Evolutionary conservation across 768 basidiomycete genomes (phyloP).

Genomic region (Sarcomyxa edulis): DNA sequence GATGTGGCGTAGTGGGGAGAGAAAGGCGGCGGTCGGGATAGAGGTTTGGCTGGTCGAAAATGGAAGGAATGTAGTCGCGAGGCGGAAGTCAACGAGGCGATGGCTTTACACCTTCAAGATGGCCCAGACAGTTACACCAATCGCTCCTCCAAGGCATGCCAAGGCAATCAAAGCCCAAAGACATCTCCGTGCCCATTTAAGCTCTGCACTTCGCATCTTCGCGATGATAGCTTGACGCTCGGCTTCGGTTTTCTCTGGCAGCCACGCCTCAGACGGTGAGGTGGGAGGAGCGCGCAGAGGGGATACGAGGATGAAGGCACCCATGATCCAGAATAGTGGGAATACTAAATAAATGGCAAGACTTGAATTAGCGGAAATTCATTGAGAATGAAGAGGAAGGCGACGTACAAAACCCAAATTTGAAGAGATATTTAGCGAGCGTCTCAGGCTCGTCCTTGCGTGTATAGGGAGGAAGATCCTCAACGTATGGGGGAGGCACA

Average conservation of each 20-base stretch:
- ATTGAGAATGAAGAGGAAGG: conserved; percentile 6
- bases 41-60: no score
- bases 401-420: conserved; percentile 57
- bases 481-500: no score
- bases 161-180: conserved; percentile 48
- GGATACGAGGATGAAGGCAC: conserved; percentile 48
- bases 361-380: conserved; percentile 4
- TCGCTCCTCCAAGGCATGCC: conserved; percentile 26
- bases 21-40: no score
- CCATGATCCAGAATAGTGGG: conserved; percentile 57
- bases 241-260: conserved; percentile 48
- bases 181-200: conserved; percentile 55
- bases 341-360: conserved; percentile 36
- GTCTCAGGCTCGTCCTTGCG: conserved; percentile 47
- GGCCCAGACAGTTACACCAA: conserved; percentile 26
- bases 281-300: conserved; percentile 41
- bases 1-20: no score
- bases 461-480: no score
- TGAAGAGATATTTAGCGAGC: conserved; percentile 56
- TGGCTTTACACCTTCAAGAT: no score
- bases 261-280: conserved; percentile 37
- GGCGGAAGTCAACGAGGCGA: no score
- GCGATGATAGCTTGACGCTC: conserved; percentile 42
- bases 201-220: conserved; percentile 41
- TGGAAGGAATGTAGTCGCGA: no score